Conservation (phyloP, 169 alveolate genomes). For the Cryptosporidium meleagridis region DNA sequence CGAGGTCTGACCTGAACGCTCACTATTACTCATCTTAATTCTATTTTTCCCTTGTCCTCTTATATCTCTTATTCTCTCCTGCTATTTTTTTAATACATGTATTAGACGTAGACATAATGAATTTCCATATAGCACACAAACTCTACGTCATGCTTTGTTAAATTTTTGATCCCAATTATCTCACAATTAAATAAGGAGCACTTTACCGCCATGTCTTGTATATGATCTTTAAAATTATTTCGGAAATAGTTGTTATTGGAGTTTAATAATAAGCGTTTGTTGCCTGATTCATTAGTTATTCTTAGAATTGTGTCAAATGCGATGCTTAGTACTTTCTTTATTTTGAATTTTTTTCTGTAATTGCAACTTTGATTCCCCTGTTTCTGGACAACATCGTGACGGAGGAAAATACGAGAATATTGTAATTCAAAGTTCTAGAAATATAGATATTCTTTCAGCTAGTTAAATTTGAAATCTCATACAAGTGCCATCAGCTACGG, state of each 20-base stretch:
- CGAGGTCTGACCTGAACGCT: slow-evolving; percentile 74
- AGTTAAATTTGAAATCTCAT: no score
- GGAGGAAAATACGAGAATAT: not conserved
- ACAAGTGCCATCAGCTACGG: no score
- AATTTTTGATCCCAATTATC: slow-evolving; percentile 52
- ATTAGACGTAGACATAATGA: slow-evolving; percentile 70
- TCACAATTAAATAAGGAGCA: slow-evolving; percentile 4
- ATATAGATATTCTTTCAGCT: not conserved
- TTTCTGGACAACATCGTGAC: not conserved
- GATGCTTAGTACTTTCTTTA: not conserved
- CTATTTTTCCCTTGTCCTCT: slow-evolving; percentile 56
- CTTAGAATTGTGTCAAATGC: no score
- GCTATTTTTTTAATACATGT: slow-evolving; percentile 50
- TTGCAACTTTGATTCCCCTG: not conserved
- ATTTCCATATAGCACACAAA: slow-evolving; percentile 73
- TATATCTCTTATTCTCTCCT: slow-evolving; percentile 25
- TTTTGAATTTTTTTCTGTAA: no score
- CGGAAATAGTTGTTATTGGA: not conserved
- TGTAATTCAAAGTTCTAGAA: no score
- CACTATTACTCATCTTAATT: slow-evolving; percentile 74
- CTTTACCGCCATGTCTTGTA: slow-evolving; percentile 67
- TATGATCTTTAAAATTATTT: slow-evolving; percentile 38
- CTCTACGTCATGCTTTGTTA: slow-evolving; percentile 64
- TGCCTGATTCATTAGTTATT: not conserved
- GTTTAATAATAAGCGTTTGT: not conserved